phyloP scores from a whole-genome alignment of 495 filamentous ascomycete genomes.

The Bryoglossum gracile region DNA sequence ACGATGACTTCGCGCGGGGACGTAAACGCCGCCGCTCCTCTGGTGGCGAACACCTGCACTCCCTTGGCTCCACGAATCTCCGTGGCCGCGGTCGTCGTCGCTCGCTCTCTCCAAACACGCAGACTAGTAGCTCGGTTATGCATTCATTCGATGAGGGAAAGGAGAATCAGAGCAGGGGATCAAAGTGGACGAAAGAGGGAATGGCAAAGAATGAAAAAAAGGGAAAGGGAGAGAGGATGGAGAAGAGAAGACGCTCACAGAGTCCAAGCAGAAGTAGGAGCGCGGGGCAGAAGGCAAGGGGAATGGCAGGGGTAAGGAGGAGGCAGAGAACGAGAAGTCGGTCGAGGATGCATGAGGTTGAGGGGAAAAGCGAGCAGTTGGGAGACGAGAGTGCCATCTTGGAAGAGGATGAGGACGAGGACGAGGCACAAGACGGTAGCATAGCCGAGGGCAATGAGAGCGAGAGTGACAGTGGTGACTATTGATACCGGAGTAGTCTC shows the following conservation, averaged over 20 bases:
- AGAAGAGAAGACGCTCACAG: conserved; percentile 16
- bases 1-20: conserved; percentile 18
- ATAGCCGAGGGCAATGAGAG: too few species aligned
- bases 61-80: conserved; percentile 12
- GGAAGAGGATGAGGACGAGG: neutral
- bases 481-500: too few species aligned
- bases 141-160: neutral
- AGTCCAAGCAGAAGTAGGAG: conserved; percentile 9
- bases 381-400: neutral
- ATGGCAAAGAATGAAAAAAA: neutral
- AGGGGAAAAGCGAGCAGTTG: neutral
- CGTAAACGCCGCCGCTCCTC: conserved; percentile 21
- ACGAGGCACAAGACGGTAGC: too few species aligned
- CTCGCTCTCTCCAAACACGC: conserved; percentile 13
- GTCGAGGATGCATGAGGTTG: conserved; percentile 2
- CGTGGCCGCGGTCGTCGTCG: conserved; percentile 21
- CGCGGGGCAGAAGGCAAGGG: neutral
- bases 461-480: neutral
- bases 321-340: conserved; percentile 15
- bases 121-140: neutral
- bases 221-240: neutral
- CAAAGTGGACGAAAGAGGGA: neutral
- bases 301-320: conserved; percentile 4
- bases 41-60: conserved; percentile 6
- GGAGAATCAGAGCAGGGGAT: neutral